A percentile compares a stretch with the other conserved stretches of the same genome.
Evolutionary conservation across 192 early-diverging fungal genomes (phyloP).

Genomic region (Coemansia sp.): DNA sequence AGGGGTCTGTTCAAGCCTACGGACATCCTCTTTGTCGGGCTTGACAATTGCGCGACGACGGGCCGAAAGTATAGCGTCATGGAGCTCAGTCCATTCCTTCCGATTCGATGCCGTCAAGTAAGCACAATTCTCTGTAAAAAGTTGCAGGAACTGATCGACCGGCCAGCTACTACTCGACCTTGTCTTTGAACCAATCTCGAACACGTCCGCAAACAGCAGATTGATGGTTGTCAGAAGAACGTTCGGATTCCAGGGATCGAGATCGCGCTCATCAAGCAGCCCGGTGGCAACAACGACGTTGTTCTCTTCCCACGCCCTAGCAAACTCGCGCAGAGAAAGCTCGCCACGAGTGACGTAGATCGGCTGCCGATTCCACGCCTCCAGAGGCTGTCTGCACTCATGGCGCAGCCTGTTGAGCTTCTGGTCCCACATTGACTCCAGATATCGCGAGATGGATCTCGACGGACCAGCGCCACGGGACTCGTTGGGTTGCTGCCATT

Average conservation of each 20-base stretch:
- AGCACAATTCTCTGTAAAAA: conserved; percentile 3
- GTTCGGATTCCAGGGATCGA: conserved; percentile 14
- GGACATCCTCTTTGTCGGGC: neutral
- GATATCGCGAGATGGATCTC: conserved; percentile 20
- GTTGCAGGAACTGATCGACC: conserved; percentile 17
- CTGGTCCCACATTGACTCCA: conserved; percentile 27
- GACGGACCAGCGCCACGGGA: conserved; percentile 22
- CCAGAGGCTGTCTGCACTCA: neutral
- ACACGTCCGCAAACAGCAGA: conserved; percentile 4
- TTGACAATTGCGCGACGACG: conserved; percentile 18
- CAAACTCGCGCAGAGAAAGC: conserved; percentile 37
- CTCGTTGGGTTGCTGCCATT: neutral
- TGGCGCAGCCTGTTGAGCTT: conserved; percentile 12
- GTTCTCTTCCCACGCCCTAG: conserved; percentile 31
- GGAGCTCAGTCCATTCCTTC: neutral
- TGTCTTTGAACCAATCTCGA: neutral
- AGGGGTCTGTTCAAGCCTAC: neutral
- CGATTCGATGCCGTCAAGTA: neutral
- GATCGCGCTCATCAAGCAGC: conserved; percentile 10
- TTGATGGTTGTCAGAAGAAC: conserved; percentile 14
- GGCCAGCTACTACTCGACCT: conserved; percentile 10
- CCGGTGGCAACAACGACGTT: conserved; percentile 34
- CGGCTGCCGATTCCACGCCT: conserved; percentile 21
- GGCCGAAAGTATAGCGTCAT: neutral
- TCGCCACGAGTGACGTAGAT: conserved; percentile 22